phyloP scores from a whole-genome alignment of 1,139 yeast species.

The Candida pseudoviswanathii region DNA sequence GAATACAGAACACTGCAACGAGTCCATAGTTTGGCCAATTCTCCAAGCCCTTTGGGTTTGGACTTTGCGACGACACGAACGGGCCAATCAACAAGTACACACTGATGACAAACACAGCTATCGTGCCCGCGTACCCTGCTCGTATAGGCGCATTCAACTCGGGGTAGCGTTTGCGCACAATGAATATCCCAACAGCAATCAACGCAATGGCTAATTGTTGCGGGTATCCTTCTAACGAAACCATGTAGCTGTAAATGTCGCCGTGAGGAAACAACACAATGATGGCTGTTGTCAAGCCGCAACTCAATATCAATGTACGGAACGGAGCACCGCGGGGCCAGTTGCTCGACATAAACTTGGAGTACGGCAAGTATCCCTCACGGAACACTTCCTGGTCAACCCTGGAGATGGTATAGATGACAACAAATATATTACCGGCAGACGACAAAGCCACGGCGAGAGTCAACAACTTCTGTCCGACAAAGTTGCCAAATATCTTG shows the following conservation, averaged over 20 bases:
- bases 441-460: conserved; percentile 60
- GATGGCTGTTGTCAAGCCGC: conserved; percentile 37
- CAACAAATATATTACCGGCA: conserved; percentile 65
- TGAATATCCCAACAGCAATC: conserved; percentile 54
- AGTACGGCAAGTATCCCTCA: conserved; percentile 62
- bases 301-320: conserved; percentile 44
- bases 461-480: conserved; percentile 58
- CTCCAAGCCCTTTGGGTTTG: conserved; percentile 45
- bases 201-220: conserved; percentile 51
- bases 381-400: conserved; percentile 66
- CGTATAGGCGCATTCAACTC: conserved; percentile 50
- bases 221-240: conserved; percentile 76
- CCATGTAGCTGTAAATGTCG: conserved; percentile 75
- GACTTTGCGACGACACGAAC: conserved; percentile 38
- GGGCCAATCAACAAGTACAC: conserved; percentile 50
- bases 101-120: conserved; percentile 40
- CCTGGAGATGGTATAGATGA: conserved; percentile 58
- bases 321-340: conserved; percentile 61
- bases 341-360: conserved; percentile 54
- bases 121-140: conserved; percentile 48
- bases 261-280: conserved; percentile 72
- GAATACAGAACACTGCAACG: conserved; percentile 36
- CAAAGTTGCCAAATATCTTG: conserved; percentile 51
- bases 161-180: conserved; percentile 50
- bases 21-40: conserved; percentile 56